Conservation (phyloP, 805 yeast species). For the Kodamaea restingae region DNA sequence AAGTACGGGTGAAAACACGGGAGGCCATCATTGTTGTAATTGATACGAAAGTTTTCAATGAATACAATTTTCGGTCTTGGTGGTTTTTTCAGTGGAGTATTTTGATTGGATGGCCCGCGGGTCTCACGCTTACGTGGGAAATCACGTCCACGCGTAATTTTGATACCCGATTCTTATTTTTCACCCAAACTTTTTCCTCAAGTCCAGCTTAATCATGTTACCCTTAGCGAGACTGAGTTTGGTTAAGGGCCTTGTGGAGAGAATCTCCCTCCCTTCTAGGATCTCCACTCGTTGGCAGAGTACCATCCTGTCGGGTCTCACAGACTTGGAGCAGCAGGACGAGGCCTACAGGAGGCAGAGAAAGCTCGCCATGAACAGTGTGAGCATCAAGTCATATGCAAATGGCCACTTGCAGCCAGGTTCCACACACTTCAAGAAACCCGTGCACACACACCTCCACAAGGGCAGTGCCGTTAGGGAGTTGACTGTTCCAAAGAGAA, state of each 20-base stretch:
- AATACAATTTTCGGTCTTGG: slow-evolving; percentile 6
- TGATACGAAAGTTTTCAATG: slow-evolving; percentile 4
- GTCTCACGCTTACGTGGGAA: slow-evolving; percentile 2
- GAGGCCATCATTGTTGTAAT: slow-evolving; percentile 44
- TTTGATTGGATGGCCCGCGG: slow-evolving; percentile 6
- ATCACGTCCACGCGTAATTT: neutral
- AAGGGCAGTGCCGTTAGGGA: slow-evolving; percentile 77
- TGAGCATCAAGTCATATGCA: slow-evolving; percentile 68
- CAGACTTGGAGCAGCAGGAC: slow-evolving; percentile 80
- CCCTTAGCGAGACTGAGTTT: slow-evolving; percentile 8
- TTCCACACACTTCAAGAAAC: slow-evolving; percentile 81
- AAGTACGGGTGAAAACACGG: slow-evolving; percentile 62
- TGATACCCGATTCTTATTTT: neutral
- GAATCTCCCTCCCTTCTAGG: neutral
- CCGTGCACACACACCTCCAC: slow-evolving; percentile 81
- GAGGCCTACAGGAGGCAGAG: slow-evolving; percentile 65
- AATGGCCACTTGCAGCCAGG: slow-evolving; percentile 77
- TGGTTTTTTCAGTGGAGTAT: slow-evolving; percentile 3
- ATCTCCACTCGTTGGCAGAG: slow-evolving; percentile 7
- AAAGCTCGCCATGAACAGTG: slow-evolving; percentile 64
- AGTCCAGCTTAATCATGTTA: slow-evolving; percentile 4
- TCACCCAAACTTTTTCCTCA: slow-evolving; percentile 2
- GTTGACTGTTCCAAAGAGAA: slow-evolving; percentile 68
- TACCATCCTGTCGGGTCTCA: slow-evolving; percentile 35
- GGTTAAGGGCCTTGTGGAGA: slow-evolving; percentile 6